These are phyloP conservation scores for Coemansia sp. DNA, from an alignment of 192 early-diverging fungal genomes.

Conservation along the genomic window DNA sequence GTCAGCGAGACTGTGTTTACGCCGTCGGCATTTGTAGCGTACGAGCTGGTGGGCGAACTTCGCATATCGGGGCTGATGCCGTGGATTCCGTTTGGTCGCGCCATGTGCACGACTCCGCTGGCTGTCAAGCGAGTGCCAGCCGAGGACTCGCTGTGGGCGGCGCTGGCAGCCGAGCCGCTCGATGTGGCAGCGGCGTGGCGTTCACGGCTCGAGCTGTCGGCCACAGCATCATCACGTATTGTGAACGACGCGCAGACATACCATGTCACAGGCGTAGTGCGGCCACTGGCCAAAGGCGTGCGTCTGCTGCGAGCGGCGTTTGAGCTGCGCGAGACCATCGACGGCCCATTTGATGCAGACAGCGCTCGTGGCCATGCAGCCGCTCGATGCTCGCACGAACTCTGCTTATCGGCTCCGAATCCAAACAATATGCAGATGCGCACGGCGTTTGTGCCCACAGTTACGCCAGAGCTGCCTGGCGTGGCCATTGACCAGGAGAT, in stretches of 20 bases:
- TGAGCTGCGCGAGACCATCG: conserved; percentile 39
- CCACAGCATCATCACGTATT: conserved; percentile 27
- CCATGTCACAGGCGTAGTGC: conserved; percentile 25
- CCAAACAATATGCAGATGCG: conserved; percentile 10
- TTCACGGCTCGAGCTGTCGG: conserved; percentile 40
- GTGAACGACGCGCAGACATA: conserved; percentile 31
- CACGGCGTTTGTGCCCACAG: conserved; percentile 22
- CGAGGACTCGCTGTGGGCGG: conserved; percentile 34
- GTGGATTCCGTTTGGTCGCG: conserved; percentile 27
- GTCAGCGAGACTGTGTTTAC: conserved; percentile 42
- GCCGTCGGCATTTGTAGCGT: conserved; percentile 36
- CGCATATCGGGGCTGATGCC: conserved; percentile 13
- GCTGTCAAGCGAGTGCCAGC: conserved; percentile 41
- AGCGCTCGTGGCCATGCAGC: conserved; percentile 10
- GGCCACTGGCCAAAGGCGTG: conserved; percentile 45
- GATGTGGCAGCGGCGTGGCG: conserved; percentile 39
- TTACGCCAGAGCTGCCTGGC: conserved; percentile 17
- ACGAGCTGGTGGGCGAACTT: conserved; percentile 45
- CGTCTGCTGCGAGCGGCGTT: conserved; percentile 44
- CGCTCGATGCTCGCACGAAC: conserved; percentile 24
- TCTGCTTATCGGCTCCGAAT: conserved; percentile 3
- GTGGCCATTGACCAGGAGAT: conserved; percentile 50
- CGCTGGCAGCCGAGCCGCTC: conserved; percentile 34
- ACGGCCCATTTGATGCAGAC: conserved; percentile 26
- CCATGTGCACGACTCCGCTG: conserved; percentile 16